These are phyloP conservation scores for Calophaca sinica DNA, from an alignment of 306 rosid species.

Conservation along the genomic window DNA sequence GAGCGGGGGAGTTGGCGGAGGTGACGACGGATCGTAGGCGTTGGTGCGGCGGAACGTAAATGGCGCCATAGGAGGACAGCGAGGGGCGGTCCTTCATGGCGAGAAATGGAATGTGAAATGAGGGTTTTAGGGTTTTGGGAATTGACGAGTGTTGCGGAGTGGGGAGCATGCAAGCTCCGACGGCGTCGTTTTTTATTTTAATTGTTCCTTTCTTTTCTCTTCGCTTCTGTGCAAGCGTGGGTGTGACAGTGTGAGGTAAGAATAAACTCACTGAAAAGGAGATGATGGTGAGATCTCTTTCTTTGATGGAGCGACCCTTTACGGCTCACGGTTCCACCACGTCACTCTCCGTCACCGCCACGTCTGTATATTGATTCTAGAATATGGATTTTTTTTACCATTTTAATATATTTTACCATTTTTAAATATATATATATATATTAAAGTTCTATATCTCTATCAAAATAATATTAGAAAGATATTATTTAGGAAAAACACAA, in stretches of 20 bases:
- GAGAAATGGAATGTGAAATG: conserved; percentile 40
- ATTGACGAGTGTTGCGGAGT: conserved; percentile 33
- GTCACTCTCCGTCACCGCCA: no score
- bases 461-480: no score
- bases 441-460: no score
- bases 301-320: neutral
- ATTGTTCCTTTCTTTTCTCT: neutral
- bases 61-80: conserved; percentile 72
- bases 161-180: conserved; percentile 56
- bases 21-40: conserved; percentile 75
- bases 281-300: no score
- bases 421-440: no score
- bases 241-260: conserved; percentile 9
- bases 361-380: no score
- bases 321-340: no score
- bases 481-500: no score
- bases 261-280: neutral
- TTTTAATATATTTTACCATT: no score
- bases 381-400: no score
- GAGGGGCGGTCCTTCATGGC: conserved; percentile 88
- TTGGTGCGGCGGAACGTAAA: conserved; percentile 89
- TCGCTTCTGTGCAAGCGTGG: conserved; percentile 20
- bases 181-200: conserved; percentile 44
- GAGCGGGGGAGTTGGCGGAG: conserved; percentile 52
- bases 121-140: conserved; percentile 56